Conservation (phyloP, 257 asterid genomes). For the Plectranthus barbatus region DNA sequence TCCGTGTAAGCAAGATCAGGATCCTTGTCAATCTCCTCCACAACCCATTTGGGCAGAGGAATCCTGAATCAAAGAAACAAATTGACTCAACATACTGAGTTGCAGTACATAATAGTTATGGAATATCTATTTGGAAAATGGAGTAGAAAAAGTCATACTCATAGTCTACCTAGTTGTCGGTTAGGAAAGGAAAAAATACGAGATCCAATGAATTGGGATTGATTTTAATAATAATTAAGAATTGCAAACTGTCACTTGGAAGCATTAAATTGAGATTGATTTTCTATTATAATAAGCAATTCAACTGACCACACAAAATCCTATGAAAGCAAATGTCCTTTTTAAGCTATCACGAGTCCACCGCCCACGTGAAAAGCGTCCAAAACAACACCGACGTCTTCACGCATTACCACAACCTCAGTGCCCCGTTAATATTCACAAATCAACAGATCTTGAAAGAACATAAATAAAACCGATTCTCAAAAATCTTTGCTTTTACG, state of each 20-base stretch:
- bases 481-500: too few relatives aligned
- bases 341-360: not conserved
- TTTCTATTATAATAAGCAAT: not conserved
- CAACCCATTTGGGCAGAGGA: conserved; percentile 85
- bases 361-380: conserved; percentile 16
- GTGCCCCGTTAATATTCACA: not conserved
- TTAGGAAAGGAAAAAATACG: too few relatives aligned
- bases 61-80: conserved; percentile 38
- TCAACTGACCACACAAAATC: conserved; percentile 2
- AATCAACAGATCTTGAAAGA: too few relatives aligned
- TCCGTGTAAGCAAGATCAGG: conserved; percentile 94
- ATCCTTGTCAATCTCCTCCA: conserved; percentile 78
- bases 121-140: too few relatives aligned
- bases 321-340: not conserved
- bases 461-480: too few relatives aligned
- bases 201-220: not conserved
- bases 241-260: not conserved
- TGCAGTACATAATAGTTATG: too few relatives aligned
- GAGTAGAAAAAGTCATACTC: too few relatives aligned
- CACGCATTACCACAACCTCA: not conserved
- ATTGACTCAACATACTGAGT: not conserved
- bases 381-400: not conserved
- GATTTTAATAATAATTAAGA: not conserved
- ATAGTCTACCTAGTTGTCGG: too few relatives aligned
- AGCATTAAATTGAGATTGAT: not conserved